Evolutionary conservation across 139 green algal genomes (phyloP).

Genomic region (Chlamydomonas sphaeroides): DNA sequence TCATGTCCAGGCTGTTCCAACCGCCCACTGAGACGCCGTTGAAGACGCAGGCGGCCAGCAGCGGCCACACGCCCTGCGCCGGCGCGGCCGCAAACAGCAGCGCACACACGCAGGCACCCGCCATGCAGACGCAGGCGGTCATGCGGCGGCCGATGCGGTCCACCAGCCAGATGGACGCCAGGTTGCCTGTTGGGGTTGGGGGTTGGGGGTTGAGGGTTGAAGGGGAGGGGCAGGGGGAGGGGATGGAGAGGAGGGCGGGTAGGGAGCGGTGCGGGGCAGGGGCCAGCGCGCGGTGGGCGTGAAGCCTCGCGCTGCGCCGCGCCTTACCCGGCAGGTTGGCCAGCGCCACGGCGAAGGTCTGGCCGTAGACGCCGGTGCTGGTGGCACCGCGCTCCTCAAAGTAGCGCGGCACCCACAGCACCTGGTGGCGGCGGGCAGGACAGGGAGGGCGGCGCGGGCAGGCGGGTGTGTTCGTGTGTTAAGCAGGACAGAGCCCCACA

Average conservation of each 20-base stretch:
- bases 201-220: no score
- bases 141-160: constrained; percentile 53
- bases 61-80: constrained; percentile 39
- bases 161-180: constrained; percentile 58
- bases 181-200: constrained; percentile 47
- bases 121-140: constrained; percentile 58
- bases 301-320: no score
- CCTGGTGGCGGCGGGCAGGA: no score
- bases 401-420: constrained; percentile 57
- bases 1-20: constrained; percentile 63
- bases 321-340: constrained; percentile 66
- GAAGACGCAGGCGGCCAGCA: constrained; percentile 61
- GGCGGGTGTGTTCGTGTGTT: no score
- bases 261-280: no score
- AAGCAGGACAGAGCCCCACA: no score
- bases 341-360: constrained; percentile 59
- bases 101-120: constrained; percentile 43
- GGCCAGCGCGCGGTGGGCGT: not conserved
- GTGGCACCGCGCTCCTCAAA: constrained; percentile 46
- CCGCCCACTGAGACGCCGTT: constrained; percentile 55
- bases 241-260: no score
- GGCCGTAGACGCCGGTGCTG: constrained; percentile 49
- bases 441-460: no score
- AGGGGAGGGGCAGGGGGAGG: no score
- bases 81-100: constrained; percentile 58